phyloP scores from a whole-genome alignment of 441 rosid genomes.

The Eugenia klotzschiana region DNA sequence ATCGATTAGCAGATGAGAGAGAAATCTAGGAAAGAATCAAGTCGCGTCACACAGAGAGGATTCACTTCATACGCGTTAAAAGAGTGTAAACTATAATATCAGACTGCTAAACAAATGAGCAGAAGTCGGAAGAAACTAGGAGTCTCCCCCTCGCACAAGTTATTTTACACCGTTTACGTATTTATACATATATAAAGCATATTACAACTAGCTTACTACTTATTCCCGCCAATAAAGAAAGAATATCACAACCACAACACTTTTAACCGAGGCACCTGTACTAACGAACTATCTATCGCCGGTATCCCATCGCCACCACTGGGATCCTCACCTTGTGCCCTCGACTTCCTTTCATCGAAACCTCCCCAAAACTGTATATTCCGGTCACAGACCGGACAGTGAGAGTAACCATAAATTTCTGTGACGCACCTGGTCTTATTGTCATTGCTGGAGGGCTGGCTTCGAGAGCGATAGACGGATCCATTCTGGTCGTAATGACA shows the following conservation, averaged over 20 bases:
- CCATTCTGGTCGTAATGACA: slow-evolving; percentile 62
- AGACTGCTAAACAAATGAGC: slow-evolving; percentile 13
- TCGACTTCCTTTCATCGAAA: slow-evolving; percentile 76
- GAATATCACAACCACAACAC: slow-evolving; percentile 41
- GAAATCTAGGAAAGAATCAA: neutral
- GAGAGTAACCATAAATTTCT: slow-evolving; percentile 52
- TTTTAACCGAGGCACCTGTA: neutral
- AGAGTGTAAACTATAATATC: slow-evolving; percentile 1
- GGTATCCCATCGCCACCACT: slow-evolving; percentile 68
- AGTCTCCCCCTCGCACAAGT: slow-evolving; percentile 14
- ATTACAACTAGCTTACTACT: slow-evolving; percentile 24
- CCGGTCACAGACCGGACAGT: slow-evolving; percentile 56
- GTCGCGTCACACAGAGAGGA: neutral
- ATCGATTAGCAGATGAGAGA: neutral
- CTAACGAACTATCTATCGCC: slow-evolving; percentile 23
- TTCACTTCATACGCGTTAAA: neutral
- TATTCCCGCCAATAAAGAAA: slow-evolving; percentile 46
- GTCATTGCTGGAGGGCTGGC: slow-evolving; percentile 85
- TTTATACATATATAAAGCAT: slow-evolving; percentile 11
- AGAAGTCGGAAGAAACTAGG: slow-evolving; percentile 29
- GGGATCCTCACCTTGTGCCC: slow-evolving; percentile 85
- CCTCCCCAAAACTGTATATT: slow-evolving; percentile 68
- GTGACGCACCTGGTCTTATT: slow-evolving; percentile 43
- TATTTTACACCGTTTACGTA: slow-evolving; percentile 30
- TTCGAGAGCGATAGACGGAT: slow-evolving; percentile 69